These are phyloP conservation scores for Sporisorium scitamineum DNA, from an alignment of 1,284 basidiomycete species.

Conservation along the genomic window DNA sequence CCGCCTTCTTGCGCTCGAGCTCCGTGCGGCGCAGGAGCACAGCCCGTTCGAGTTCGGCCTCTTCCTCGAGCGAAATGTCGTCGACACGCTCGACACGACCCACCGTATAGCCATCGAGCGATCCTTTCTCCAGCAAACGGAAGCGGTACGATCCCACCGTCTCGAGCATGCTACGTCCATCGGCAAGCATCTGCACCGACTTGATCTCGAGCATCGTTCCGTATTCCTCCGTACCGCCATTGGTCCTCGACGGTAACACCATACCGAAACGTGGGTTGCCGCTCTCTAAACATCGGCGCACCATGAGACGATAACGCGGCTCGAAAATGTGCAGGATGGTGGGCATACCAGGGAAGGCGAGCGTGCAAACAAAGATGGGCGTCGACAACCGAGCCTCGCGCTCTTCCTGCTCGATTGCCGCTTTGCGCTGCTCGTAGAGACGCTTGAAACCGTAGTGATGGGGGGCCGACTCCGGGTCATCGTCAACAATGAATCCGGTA, in stretches of 20 bases:
- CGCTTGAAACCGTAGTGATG: conserved; percentile 48
- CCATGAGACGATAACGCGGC: conserved; percentile 89
- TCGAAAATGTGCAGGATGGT: conserved; percentile 92
- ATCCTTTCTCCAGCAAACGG: conserved; percentile 80
- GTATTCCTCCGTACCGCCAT: conserved; percentile 75
- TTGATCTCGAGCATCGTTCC: conserved; percentile 93
- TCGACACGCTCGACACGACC: conserved; percentile 77
- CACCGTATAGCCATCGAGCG: conserved; percentile 85
- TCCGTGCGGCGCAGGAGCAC: conserved; percentile 32
- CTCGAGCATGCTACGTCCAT: conserved; percentile 90
- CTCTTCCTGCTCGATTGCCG: conserved; percentile 79
- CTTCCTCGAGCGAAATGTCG: conserved; percentile 55
- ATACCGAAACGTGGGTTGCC: conserved; percentile 84
- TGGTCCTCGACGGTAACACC: conserved; percentile 78
- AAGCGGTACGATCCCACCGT: conserved; percentile 87
- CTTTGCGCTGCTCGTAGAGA: conserved; percentile 73
- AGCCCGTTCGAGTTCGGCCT: conserved; percentile 47
- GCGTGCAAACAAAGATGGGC: conserved; percentile 89
- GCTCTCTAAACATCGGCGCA: conserved; percentile 85
- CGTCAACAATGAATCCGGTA: conserved; percentile 32
- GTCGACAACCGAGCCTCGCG: conserved; percentile 82
- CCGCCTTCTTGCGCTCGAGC: conserved; percentile 39
- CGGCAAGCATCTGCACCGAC: conserved; percentile 85
- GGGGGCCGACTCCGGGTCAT: conserved; percentile 39
- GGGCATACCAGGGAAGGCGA: conserved; percentile 89